Percentiles rank a stretch among this genome's conserved stretches.
These are phyloP conservation scores for Plasmodium vinckei DNA, from an alignment of 169 alveolate genomes.

Conservation along the genomic window DNA sequence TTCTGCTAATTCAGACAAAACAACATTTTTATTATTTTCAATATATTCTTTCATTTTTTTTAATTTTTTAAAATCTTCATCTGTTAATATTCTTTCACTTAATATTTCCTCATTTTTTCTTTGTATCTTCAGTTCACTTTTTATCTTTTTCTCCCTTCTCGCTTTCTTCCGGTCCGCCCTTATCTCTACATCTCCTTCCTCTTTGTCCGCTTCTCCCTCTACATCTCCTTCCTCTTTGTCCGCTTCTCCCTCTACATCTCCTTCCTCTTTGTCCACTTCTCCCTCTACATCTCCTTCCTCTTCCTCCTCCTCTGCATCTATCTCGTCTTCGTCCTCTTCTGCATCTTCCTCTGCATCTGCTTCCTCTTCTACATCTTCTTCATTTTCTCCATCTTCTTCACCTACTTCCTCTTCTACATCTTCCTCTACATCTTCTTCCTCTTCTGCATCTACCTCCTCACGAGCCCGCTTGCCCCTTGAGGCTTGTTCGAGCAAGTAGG, in stretches of 20 bases:
- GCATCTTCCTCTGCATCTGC: no score
- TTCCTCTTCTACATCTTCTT: not conserved
- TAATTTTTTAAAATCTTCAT: slow-evolving; percentile 50
- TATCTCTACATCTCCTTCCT: not conserved
- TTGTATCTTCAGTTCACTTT: slow-evolving; percentile 4
- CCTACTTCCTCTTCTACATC: not conserved
- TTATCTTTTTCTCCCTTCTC: not conserved
- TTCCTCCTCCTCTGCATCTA: not conserved
- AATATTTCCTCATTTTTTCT: slow-evolving; percentile 13
- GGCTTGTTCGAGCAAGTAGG: slow-evolving; percentile 21
- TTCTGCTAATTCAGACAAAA: slow-evolving; percentile 28
- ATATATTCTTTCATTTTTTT: slow-evolving; percentile 44
- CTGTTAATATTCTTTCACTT: slow-evolving; percentile 44
- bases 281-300: not conserved
- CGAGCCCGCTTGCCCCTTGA: not conserved
- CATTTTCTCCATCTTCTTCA: not conserved
- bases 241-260: not conserved
- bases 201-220: not conserved
- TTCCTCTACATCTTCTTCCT: not conserved
- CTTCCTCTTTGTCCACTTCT: not conserved
- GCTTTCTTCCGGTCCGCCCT: not conserved
- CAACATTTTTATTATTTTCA: slow-evolving; percentile 20
- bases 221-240: not conserved
- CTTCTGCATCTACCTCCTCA: not conserved
- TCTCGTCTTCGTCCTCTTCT: not conserved